Percentiles rank a stretch among this genome's conserved stretches.
Evolutionary conservation across 257 asterid species (phyloP).

Genomic region (Asclepias syriaca): DNA sequence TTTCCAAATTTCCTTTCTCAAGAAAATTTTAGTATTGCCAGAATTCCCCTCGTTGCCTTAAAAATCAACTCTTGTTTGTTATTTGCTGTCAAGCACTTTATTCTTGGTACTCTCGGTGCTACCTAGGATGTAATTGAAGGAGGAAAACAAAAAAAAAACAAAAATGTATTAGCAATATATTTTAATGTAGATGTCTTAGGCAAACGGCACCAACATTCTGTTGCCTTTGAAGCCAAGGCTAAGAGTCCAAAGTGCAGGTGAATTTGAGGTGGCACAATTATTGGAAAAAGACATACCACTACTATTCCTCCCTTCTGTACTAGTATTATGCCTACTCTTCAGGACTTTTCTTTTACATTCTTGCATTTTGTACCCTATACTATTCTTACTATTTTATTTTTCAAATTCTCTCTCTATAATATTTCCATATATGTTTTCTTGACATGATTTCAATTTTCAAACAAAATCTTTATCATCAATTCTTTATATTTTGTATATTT

Average conservation of each 20-base stretch:
- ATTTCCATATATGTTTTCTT: too few relatives aligned
- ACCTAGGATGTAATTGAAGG: not conserved
- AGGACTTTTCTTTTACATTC: not conserved
- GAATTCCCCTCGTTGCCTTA: not conserved
- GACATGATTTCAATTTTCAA: too few relatives aligned
- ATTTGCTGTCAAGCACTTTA: not conserved
- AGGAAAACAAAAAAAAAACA: not conserved
- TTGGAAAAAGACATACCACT: not conserved
- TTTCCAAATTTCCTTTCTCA: not conserved
- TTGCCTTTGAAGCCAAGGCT: conserved; percentile 5
- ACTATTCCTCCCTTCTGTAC: not conserved
- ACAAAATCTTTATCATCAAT: too few relatives aligned
- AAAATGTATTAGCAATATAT: too few relatives aligned
- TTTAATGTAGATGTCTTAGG: not conserved
- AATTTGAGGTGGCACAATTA: not conserved
- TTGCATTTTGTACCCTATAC: not conserved
- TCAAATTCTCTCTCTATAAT: too few relatives aligned
- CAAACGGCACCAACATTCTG: conserved; percentile 4
- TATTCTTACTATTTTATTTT: too few relatives aligned
- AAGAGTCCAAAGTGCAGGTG: conserved; percentile 6
- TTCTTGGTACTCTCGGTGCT: not conserved
- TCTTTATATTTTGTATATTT: too few relatives aligned
- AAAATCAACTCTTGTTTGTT: not conserved
- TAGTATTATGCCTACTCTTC: conserved; percentile 2
- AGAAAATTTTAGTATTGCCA: not conserved